Evolutionary conservation across 2,329 filamentous ascomycete genomes (phyloP).

Genomic region (Didymella keratinophila): DNA sequence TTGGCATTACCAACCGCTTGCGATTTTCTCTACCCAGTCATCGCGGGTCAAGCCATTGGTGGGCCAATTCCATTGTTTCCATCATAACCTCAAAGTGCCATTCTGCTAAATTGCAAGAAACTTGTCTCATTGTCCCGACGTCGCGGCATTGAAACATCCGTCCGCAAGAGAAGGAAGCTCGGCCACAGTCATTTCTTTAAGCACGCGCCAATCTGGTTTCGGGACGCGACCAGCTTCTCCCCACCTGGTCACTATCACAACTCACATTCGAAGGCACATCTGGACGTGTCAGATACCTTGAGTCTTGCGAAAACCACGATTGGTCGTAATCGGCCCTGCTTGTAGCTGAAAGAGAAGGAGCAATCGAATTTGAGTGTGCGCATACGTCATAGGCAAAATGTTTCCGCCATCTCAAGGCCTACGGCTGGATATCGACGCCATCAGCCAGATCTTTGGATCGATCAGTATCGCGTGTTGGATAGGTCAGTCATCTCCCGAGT

Average conservation of each 20-base stretch:
- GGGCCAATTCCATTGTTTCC: background rate
- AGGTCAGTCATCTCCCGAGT: slow-evolving; percentile 28
- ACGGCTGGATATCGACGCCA: slow-evolving; percentile 84
- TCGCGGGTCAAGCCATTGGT: slow-evolving; percentile 15
- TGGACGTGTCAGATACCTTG: background rate
- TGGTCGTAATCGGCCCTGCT: background rate
- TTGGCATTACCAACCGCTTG: slow-evolving; percentile 30
- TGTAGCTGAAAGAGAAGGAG: slow-evolving; percentile 1
- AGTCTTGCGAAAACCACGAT: too few species aligned
- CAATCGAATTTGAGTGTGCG: slow-evolving; percentile 1
- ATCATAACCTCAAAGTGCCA: background rate
- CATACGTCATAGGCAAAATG: slow-evolving; percentile 53
- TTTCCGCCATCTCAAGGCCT: slow-evolving; percentile 63
- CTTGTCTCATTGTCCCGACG: too few species aligned
- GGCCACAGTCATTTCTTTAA: slow-evolving; percentile 2
- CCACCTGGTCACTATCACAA: background rate
- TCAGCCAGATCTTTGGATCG: slow-evolving; percentile 92
- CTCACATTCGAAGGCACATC: background rate
- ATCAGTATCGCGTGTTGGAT: slow-evolving; percentile 98
- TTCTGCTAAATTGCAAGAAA: background rate
- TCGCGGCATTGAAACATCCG: background rate
- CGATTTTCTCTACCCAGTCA: slow-evolving; percentile 32
- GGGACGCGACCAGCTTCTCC: background rate
- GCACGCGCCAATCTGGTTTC: slow-evolving; percentile 4
- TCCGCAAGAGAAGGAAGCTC: slow-evolving; percentile 1